Evolutionary conservation across 2,329 filamentous ascomycete species (phyloP), one percentile per base, ranked within the genome.

Genomic region (Paradendryphiella salina): DNA sequence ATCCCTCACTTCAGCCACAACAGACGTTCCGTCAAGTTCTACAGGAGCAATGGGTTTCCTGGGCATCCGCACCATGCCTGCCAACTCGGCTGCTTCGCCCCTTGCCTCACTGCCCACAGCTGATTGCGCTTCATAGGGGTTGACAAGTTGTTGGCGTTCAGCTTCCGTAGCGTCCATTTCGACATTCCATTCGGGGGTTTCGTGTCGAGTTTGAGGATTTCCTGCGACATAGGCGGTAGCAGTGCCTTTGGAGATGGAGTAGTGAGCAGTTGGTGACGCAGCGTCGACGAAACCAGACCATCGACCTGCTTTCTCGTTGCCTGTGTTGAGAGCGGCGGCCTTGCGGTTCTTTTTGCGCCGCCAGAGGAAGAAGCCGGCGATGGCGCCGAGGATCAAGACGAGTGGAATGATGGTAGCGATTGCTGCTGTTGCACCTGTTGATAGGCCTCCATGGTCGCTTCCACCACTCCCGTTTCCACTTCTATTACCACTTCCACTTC

Each of bases 371-470:
- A 58, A 60, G 2, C 48, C 51, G 9, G 43, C 56, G 4, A 64
- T 36, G 0, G 52, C 52, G 15, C 48, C 51, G 6, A 63, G 21
- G n/a, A 96, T 89, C 1, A 87, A 89, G 1, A 85, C 89, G 32
- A 97, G 90, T 3, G 93, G 92, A 1, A 96, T 87, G 6, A 96
- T 89, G 0, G 96, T 92, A 1, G 91, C 92, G 34, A 96, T 85
- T 1, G 92, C 92, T 56, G 95, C 95, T 57, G 83, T 91, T 31
- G 86, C 86, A 29, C 81, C 79, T 44, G 80, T 80, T 52, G 73
- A 77, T 3, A 90, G 74, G 3, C 82, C 80, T 21, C 33, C 21
- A 8, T 21, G 17, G 14, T n/a, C 33, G 33, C 14, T 38, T 10
- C 35, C 47, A 33, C 14, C 34, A 5, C 74, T 67, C 3, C 35